Conservation (phyloP, 2,329 filamentous ascomycete genomes). For the Beauveria bassiana region DNA sequence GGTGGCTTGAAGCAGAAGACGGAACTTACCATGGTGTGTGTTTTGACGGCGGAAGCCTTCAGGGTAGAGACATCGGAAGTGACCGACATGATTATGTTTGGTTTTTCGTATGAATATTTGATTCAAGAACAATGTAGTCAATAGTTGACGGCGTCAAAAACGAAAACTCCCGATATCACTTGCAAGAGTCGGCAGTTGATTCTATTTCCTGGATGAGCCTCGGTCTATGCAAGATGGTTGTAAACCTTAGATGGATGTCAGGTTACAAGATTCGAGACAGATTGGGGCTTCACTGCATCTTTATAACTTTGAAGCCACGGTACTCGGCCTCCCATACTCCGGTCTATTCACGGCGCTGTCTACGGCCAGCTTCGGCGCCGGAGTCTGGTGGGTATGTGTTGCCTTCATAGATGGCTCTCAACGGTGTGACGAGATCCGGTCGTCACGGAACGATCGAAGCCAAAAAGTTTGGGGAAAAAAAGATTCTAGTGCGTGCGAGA, state of each 20-base stretch:
- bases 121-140: neutral
- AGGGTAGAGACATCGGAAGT: neutral
- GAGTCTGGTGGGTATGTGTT: neutral
- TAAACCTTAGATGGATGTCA: neutral
- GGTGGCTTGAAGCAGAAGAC: neutral
- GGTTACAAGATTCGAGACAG: neutral
- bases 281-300: neutral
- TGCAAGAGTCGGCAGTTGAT: neutral
- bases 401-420: neutral
- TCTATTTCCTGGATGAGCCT: neutral
- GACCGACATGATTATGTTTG: neutral
- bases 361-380: neutral
- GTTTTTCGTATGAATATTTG: neutral
- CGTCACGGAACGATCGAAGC: neutral
- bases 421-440: neutral
- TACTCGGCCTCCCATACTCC: neutral
- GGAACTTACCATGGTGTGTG: constrained; percentile 5
- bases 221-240: neutral
- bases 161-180: neutral
- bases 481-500: neutral
- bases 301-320: constrained; percentile 2
- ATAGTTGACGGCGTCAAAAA: neutral
- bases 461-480: neutral
- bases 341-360: neutral
- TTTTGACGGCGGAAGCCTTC: neutral